A percentile compares a stretch with the other conserved stretches of the same genome.
Evolutionary conservation across 2,329 filamentous ascomycete species (phyloP).

Genomic region (Meredithiella fracta): DNA sequence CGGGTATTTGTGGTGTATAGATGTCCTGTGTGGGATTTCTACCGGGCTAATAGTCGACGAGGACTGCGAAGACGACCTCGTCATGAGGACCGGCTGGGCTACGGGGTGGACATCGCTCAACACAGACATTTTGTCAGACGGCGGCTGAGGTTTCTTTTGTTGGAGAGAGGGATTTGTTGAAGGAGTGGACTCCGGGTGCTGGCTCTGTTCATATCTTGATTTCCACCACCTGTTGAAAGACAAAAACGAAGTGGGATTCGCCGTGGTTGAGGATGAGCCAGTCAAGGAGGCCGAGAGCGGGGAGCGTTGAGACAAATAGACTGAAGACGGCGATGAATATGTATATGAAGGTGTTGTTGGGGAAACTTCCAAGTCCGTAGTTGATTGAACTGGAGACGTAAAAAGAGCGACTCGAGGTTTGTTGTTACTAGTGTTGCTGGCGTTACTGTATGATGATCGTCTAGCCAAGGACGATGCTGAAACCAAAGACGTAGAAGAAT

Average conservation of each 20-base stretch:
- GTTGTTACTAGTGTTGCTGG: not conserved
- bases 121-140: constrained; percentile 5
- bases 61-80: constrained; percentile 13
- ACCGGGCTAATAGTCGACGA: constrained; percentile 31
- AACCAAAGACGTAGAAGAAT: not conserved
- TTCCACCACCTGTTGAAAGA: constrained; percentile 9
- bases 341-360: not conserved
- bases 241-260: not conserved
- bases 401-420: not conserved
- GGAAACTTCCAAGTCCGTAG: not conserved
- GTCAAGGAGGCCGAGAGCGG: constrained; percentile 7
- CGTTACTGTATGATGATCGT: not conserved
- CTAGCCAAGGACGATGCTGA: constrained; percentile 3
- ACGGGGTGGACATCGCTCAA: not conserved
- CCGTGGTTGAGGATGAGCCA: constrained; percentile 9
- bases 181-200: constrained; percentile 11
- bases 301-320: constrained; percentile 2
- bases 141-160: not conserved
- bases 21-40: constrained; percentile 33
- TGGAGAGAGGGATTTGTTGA: not conserved
- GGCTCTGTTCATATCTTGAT: constrained; percentile 16
- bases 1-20: not conserved
- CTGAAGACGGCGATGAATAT: constrained; percentile 3
- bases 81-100: constrained; percentile 8
- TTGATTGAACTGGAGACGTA: not conserved